Percentiles rank a stretch among this genome's conserved stretches.
Evolutionary conservation across 768 basidiomycete genomes (phyloP).

Genomic region (Panaeolus cyanescens): DNA sequence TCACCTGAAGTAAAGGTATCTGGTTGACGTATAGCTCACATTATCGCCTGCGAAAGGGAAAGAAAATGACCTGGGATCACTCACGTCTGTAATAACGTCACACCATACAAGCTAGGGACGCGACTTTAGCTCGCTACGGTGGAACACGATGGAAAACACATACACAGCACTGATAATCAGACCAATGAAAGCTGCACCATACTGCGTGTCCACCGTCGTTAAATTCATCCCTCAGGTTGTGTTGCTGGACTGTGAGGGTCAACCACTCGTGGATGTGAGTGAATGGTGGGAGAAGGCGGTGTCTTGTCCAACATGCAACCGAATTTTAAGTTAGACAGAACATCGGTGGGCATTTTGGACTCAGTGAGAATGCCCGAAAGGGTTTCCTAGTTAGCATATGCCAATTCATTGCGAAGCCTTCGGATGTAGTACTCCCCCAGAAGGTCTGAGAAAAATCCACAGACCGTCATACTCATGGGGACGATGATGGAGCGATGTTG

Average conservation of each 20-base stretch:
- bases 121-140: neutral
- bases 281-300: neutral
- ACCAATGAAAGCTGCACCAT: conserved; percentile 47
- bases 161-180: conserved; percentile 46
- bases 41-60: neutral
- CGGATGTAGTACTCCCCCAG: neutral
- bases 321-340: neutral
- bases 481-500: neutral
- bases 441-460: neutral
- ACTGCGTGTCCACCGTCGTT: conserved; percentile 37
- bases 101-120: conserved; percentile 43
- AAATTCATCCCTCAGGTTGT: neutral
- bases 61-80: conserved; percentile 11
- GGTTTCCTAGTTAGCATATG: neutral
- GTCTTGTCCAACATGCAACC: neutral
- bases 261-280: neutral
- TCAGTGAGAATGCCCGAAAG: neutral
- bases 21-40: conserved; percentile 12
- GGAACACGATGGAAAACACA: conserved; percentile 13
- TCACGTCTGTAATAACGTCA: conserved; percentile 46
- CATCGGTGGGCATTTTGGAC: neutral
- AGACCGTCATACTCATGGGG: neutral
- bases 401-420: neutral
- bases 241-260: neutral
- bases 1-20: conserved; percentile 46